Base-by-base conservation (phyloP, 352 stramenopile genomes). In the Phytopythium chamaehyphon region DNA sequence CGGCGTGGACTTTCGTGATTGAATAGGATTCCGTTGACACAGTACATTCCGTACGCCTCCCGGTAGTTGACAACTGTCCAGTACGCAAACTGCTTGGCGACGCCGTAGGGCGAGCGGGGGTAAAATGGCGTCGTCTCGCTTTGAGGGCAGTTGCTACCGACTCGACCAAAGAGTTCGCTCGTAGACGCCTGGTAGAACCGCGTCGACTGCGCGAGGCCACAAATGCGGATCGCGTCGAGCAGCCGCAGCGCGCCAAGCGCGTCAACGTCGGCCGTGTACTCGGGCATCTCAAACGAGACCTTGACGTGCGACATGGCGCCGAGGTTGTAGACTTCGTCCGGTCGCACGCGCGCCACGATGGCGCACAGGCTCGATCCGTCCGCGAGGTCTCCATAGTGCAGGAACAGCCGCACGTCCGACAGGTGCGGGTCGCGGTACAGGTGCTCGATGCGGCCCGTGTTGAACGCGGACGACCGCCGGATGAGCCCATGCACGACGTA, bases 51-150 rank as follows among this genome's bases (percentile, higher is more conserved):
- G 69, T 98, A 98, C 11, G 96, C 97, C 69, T 99, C 97, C 51
- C 97, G 88, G 67, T 99, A 98, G 78, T 99, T 99, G 38, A 99
- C 87, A 9, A 99, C 74, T 57, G 98, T 99, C 97, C 97, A 99
- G 65, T 93, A 99, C 0, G 96, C 96, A 70, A 98, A 99, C 73
- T 99, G 96, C 79, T 99, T 99, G 31, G 97, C 95, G 31, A 97
- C 80, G 28, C 95, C 96, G 57, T 99, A 99, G 6, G 97, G 97
- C 37, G 96, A 99, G 46, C 97, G 95, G 31, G 96, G 97, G 66
- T 99, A 98, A 66, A 99, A 99, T 2, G 96, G 96, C 19, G 97
- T 99, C 0, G 73, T 86, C 62, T 99, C 97, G 39, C 81, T 96
- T 71, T 99, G 97, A 28, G 96, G 97, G 19, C 97, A 96, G 26